Conservation (phyloP, 2,329 filamentous ascomycete species). For the Clarireedia hainanense region DNA sequence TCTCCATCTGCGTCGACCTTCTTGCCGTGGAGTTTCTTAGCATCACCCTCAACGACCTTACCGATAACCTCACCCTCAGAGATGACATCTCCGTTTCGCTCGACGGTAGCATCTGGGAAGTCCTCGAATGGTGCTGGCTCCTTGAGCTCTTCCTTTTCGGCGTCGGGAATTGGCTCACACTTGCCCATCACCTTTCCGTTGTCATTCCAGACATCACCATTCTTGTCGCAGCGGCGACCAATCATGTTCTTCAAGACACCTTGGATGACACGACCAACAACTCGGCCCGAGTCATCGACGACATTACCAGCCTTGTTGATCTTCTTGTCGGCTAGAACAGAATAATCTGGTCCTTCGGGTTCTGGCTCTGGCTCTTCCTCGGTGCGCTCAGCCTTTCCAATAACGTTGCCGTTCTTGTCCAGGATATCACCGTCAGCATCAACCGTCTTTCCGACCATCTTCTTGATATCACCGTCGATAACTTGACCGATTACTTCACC, state of each 20-base stretch:
- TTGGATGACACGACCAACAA: slow-evolving; percentile 55
- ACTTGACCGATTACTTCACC: slow-evolving; percentile 50
- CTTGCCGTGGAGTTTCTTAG: slow-evolving; percentile 56
- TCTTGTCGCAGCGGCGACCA: slow-evolving; percentile 55
- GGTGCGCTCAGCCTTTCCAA: slow-evolving; percentile 31
- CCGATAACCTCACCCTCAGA: slow-evolving; percentile 48
- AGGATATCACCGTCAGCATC: slow-evolving; percentile 78
- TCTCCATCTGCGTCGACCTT: slow-evolving; percentile 62
- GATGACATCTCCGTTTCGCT: slow-evolving; percentile 44
- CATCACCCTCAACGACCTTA: slow-evolving; percentile 54
- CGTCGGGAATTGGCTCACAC: slow-evolving; percentile 54
- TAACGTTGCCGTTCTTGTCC: slow-evolving; percentile 61
- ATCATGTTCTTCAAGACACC: slow-evolving; percentile 57
- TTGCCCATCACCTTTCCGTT: slow-evolving; percentile 60
- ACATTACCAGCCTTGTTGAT: slow-evolving; percentile 54
- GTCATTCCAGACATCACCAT: slow-evolving; percentile 66
- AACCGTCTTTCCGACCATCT: slow-evolving; percentile 58
- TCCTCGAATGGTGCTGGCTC: slow-evolving; percentile 47
- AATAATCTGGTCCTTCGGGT: slow-evolving; percentile 34
- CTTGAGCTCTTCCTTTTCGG: slow-evolving; percentile 41
- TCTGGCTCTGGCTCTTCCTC: slow-evolving; percentile 25
- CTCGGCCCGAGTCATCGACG: slow-evolving; percentile 43
- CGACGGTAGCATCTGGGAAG: slow-evolving; percentile 47
- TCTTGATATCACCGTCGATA: slow-evolving; percentile 54
- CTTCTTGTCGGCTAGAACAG: slow-evolving; percentile 43